These are phyloP conservation scores for Hyaloperonospora brassicae DNA, from an alignment of 352 stramenopile genomes.

Conservation along the genomic window DNA sequence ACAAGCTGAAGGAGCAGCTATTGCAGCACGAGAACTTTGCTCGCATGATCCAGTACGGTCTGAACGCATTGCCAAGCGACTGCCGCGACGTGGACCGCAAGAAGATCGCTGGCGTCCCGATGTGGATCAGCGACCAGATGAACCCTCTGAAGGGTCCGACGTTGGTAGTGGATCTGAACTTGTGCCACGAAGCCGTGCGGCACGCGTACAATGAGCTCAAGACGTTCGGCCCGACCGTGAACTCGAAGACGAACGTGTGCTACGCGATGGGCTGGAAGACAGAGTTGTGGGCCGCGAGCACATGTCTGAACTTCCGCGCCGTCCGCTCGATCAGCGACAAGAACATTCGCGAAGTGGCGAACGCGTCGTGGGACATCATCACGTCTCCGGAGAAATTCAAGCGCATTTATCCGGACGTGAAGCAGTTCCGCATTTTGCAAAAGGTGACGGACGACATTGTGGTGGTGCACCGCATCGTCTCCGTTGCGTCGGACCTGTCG, in stretches of 20 bases:
- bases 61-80: constrained; percentile 70
- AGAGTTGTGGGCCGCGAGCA: constrained; percentile 70
- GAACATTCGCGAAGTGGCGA: constrained; percentile 62
- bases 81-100: constrained; percentile 71
- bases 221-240: constrained; percentile 60
- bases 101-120: constrained; percentile 59
- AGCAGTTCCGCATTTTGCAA: constrained; percentile 76
- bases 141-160: constrained; percentile 66
- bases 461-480: constrained; percentile 67
- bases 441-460: constrained; percentile 82
- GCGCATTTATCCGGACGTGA: constrained; percentile 77
- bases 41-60: constrained; percentile 76
- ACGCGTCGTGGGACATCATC: constrained; percentile 78
- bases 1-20: constrained; percentile 75
- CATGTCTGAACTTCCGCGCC: constrained; percentile 64
- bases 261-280: constrained; percentile 84
- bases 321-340: constrained; percentile 51
- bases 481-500: constrained; percentile 59
- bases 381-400: constrained; percentile 78
- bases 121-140: constrained; percentile 80
- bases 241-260: constrained; percentile 80
- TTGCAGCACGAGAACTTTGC: constrained; percentile 81
- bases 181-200: constrained; percentile 73
- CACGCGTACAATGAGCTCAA: constrained; percentile 76
- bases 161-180: constrained; percentile 64